These are phyloP conservation scores for Lactarius hatsudake DNA, from an alignment of 768 basidiomycete genomes.

Conservation along the genomic window DNA sequence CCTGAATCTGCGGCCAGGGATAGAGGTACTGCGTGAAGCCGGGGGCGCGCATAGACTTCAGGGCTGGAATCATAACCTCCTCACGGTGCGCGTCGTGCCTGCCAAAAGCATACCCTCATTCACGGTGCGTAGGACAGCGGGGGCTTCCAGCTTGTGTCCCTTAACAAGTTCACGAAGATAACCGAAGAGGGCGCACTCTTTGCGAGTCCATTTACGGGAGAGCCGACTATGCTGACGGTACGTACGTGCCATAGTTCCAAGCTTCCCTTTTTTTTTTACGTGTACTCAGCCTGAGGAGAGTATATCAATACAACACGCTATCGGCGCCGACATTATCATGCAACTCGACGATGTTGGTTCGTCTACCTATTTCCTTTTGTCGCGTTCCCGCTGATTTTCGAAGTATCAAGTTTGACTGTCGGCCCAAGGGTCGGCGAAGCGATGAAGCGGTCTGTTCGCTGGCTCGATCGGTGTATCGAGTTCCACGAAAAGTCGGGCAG, in stretches of 20 bases:
- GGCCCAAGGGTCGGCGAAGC: slow-evolving; percentile 84
- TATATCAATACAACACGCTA: slow-evolving; percentile 85
- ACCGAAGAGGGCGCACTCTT: slow-evolving; percentile 89
- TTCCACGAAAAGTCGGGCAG: slow-evolving; percentile 69
- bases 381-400: slow-evolving; percentile 14
- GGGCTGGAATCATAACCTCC: slow-evolving; percentile 80
- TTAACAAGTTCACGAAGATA: slow-evolving; percentile 80
- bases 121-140: slow-evolving; percentile 66
- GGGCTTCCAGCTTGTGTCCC: slow-evolving; percentile 84
- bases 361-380: slow-evolving; percentile 30
- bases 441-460: slow-evolving; percentile 83
- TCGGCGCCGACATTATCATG: slow-evolving; percentile 94
- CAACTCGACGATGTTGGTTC: slow-evolving; percentile 88
- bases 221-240: slow-evolving; percentile 86
- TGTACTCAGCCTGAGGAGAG: slow-evolving; percentile 77
- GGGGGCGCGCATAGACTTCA: slow-evolving; percentile 91
- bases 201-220: slow-evolving; percentile 79
- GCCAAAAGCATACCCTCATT: slow-evolving; percentile 5
- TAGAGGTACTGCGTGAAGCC: slow-evolving; percentile 63
- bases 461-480: slow-evolving; percentile 86
- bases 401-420: slow-evolving; percentile 73
- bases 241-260: not conserved
- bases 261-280: not conserved
- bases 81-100: slow-evolving; percentile 53
- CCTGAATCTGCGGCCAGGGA: slow-evolving; percentile 81